Evolutionary conservation across 2,329 filamentous ascomycete species (phyloP).

Genomic region (Cordyceps militaris): DNA sequence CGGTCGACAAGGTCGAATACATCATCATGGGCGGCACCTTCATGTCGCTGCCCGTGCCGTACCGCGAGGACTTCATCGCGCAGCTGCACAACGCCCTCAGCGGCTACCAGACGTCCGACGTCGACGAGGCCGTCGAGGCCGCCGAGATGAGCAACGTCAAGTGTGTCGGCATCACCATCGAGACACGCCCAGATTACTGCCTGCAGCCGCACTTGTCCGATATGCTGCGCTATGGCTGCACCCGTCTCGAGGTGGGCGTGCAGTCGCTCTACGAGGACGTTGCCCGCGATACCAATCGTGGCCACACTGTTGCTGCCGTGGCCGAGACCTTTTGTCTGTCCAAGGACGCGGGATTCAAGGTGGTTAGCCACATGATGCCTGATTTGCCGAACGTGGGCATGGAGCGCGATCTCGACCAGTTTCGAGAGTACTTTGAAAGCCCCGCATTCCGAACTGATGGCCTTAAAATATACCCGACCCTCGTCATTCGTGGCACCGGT

Average conservation of each 20-base stretch:
- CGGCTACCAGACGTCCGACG: slow-evolving; percentile 87
- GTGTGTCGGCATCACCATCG: slow-evolving; percentile 97
- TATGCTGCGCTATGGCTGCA: slow-evolving; percentile 98
- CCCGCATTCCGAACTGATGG: slow-evolving; percentile 94
- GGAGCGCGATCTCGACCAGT: slow-evolving; percentile 95
- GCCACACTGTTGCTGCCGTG: slow-evolving; percentile 90
- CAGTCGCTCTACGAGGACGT: slow-evolving; percentile 98
- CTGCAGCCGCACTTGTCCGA: slow-evolving; percentile 88
- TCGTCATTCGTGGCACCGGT: slow-evolving; percentile 93
- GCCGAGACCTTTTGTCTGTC: slow-evolving; percentile 95
- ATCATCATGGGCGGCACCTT: slow-evolving; percentile 99
- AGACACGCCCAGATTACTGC: slow-evolving; percentile 95
- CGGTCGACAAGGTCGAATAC: slow-evolving; percentile 98
- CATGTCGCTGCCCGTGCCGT: slow-evolving; percentile 87
- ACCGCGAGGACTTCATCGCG: slow-evolving; percentile 88
- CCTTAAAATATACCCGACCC: slow-evolving; percentile 94
- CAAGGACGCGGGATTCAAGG: slow-evolving; percentile 97
- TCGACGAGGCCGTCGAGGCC: slow-evolving; percentile 90
- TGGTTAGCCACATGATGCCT: slow-evolving; percentile 99
- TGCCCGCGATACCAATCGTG: slow-evolving; percentile 93
- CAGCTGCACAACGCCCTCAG: slow-evolving; percentile 95
- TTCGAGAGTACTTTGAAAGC: slow-evolving; percentile 96
- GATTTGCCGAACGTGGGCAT: slow-evolving; percentile 96
- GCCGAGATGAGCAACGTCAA: slow-evolving; percentile 97
- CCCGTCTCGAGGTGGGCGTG: slow-evolving; percentile 86